Evolutionary conservation across 2,329 filamentous ascomycete genomes (phyloP), one percentile per base, ranked within the genome.

Genomic region (Beauveria australis): DNA sequence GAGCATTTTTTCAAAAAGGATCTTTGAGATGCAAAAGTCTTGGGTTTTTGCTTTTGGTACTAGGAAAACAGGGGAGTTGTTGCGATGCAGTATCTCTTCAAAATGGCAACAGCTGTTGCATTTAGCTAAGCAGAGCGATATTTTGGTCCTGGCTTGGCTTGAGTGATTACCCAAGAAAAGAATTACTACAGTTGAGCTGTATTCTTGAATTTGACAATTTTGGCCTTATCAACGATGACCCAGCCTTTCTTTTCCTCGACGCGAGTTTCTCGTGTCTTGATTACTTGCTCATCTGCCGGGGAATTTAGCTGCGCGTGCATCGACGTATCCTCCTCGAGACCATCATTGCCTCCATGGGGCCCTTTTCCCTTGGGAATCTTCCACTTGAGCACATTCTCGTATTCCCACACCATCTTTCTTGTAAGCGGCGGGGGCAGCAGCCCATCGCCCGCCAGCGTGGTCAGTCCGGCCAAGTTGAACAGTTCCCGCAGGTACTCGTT

Each of bases 1-100:
- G 92, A 97, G 78, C 92, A 87, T 68, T 76, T 76, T 16, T 78
- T 76, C 62, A 86, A 86, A 76, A 87, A 87, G 74, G 81, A 86
- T 63, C 64, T 87, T 43, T 86, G 66, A 65, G 24, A 48, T 19
- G 12, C 4, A 33, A 37, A 5, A 41, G 2, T 1, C 1, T 30
- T 9, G 8, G 8, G 12, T 22, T 3, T 30, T 14, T 28, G 12
- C 28, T 37, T n/a, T 26, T 14, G 12, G 53, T 10, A 56, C n/a
- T 18, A 22, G 26, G 22, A 19, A 24, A n/a, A 8, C 48, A 41
- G 16, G n/a, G 9, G 30, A 53, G 9, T 43, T 41, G 3, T 5
- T 24, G 1, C 6, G 30, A 14, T 24, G 30, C 40, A 46, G 8
- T 12, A 10, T 33, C 1, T 8, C 8, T 8, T 18, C 22, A 22